Conservation (phyloP, 106 monocot species). For the Platanthera zijinensis region DNA sequence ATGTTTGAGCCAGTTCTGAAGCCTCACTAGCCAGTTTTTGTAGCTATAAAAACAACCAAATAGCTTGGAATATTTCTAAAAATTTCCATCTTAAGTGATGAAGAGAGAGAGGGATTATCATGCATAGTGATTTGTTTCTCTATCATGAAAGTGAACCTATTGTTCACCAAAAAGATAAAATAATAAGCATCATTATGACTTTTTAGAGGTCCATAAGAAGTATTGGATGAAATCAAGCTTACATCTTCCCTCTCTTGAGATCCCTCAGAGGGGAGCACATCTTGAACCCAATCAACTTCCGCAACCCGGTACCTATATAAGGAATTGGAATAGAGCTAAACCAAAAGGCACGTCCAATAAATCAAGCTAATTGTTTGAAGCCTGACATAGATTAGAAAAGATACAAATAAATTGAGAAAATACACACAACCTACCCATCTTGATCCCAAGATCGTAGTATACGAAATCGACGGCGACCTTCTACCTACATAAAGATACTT, state of each 20-base stretch:
- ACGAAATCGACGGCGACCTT: slow-evolving; percentile 79
- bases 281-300: slow-evolving; percentile 86
- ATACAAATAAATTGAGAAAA: not conserved
- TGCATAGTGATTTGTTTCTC: not conserved
- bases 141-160: not conserved
- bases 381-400: not conserved
- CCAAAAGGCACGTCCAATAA: slow-evolving; percentile 1
- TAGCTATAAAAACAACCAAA: slow-evolving; percentile 30
- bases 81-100: not conserved
- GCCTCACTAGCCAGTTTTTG: slow-evolving; percentile 42
- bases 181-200: too few relatives aligned
- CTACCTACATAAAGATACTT: slow-evolving; percentile 46
- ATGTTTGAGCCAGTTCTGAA: slow-evolving; percentile 48
- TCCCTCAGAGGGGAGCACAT: slow-evolving; percentile 48
- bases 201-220: too few relatives aligned
- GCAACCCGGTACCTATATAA: slow-evolving; percentile 77
- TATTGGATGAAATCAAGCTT: slow-evolving; percentile 16
- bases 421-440: slow-evolving; percentile 69
- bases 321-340: not conserved
- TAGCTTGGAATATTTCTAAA: not conserved
- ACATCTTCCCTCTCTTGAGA: slow-evolving; percentile 71
- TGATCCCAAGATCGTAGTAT: slow-evolving; percentile 85
- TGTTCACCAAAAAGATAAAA: too few relatives aligned
- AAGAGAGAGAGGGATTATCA: not conserved
- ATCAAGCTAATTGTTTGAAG: not conserved